Evolutionary conservation across 2,329 filamentous ascomycete genomes (phyloP), one percentile per base, ranked within the genome.

Genomic region (Periconia sp.): DNA sequence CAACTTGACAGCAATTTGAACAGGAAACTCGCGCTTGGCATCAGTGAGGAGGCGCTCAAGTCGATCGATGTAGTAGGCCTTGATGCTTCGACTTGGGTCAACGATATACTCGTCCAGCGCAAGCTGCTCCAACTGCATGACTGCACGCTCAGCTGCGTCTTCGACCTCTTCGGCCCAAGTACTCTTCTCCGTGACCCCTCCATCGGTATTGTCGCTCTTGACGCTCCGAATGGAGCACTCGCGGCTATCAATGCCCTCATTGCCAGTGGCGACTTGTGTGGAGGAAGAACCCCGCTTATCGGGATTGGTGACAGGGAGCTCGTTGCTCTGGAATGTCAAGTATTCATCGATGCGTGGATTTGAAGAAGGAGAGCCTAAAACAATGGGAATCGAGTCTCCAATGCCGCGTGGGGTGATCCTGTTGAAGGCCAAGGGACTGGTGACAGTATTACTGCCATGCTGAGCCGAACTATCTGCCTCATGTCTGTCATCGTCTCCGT

Each of bases 91-190:
- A 40, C 43, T 52, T 2, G 50, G 31, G 17, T 64, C 53, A 1
- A 37, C 39, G 7, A 40, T 36, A 24, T 44, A 32, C 40, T 68
- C 63, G 25, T 69, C 66, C 6, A 48, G 19, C n/a, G 63, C 63
- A n/a, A 69, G 37, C 46, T 69, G 64, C 48, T 68, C 63, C 3
- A 69, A 52, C 15, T 51, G 50, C 42, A 52, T 22, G 17, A 60
- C 36, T 4, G 50, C 45, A 10, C 54, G 52, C 26, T 65, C 61
- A 17, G 65, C 36, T 6, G 36, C 23, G 2, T 61, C 57, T 36
- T 64, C 59, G 1, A 66, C 41, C n/a, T 67, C 62, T 15, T 64
- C 63, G 15, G 56, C 59, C 65, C 65, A 69, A 18, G 61, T 66
- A 39, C 49, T 64, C 50, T 61, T 61, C 48, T 69, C 65, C 2